Evolutionary conservation across 768 basidiomycete genomes (phyloP).

Genomic region (Russula emetica): DNA sequence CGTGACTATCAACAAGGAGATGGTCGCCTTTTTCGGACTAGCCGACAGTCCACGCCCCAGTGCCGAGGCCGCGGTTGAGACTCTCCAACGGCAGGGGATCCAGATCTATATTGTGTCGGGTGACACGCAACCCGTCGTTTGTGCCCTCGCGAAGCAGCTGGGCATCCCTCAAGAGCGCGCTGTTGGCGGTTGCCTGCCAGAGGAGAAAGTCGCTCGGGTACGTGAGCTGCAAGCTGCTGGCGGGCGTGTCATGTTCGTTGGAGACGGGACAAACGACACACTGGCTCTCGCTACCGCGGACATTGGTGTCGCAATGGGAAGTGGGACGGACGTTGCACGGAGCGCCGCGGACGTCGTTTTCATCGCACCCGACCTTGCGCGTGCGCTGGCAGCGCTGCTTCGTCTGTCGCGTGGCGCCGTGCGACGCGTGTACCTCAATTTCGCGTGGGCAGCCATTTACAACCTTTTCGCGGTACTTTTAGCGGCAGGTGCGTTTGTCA

Average conservation of each 20-base stretch:
- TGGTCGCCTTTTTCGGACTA: slow-evolving; percentile 39
- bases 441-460: slow-evolving; percentile 41
- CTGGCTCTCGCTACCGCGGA: slow-evolving; percentile 50
- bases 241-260: slow-evolving; percentile 40
- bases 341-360: slow-evolving; percentile 48
- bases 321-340: slow-evolving; percentile 40
- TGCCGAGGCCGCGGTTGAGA: slow-evolving; percentile 36
- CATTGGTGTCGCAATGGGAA: slow-evolving; percentile 40
- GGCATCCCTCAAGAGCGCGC: slow-evolving; percentile 39
- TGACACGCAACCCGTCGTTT: slow-evolving; percentile 44
- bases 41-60: slow-evolving; percentile 46
- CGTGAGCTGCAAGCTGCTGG: slow-evolving; percentile 30
- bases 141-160: slow-evolving; percentile 39
- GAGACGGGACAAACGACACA: slow-evolving; percentile 54
- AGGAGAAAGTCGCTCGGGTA: slow-evolving; percentile 42
- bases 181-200: slow-evolving; percentile 43
- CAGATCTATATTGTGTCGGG: slow-evolving; percentile 48
- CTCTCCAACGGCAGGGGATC: slow-evolving; percentile 37
- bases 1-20: slow-evolving; percentile 32
- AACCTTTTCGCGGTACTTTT: slow-evolving; percentile 47
- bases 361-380: slow-evolving; percentile 33
- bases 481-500: slow-evolving; percentile 47
- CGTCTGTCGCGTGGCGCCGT: slow-evolving; percentile 37
- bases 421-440: slow-evolving; percentile 37
- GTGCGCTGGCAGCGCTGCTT: slow-evolving; percentile 39